A percentile compares a stretch with the other conserved stretches of the same genome.
Conservation (phyloP, 768 basidiomycete species). For the Piloderma croceum region DNA sequence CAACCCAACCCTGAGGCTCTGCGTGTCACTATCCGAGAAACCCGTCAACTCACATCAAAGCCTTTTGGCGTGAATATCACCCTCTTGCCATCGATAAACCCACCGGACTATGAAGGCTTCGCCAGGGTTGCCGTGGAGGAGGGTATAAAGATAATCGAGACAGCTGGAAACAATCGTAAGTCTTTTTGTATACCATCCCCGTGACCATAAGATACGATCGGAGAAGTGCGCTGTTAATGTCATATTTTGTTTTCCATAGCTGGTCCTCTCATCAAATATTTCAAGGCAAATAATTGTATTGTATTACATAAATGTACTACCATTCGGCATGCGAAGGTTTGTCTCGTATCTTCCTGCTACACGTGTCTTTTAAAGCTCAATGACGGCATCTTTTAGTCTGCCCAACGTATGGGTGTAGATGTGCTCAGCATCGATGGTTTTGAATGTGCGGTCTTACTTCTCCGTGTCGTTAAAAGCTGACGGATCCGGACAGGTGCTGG, state of each 20-base stretch:
- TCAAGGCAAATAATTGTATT: conserved; percentile 72
- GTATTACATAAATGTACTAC: conserved; percentile 91
- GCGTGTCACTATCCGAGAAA: conserved; percentile 74
- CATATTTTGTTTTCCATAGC: conserved; percentile 53
- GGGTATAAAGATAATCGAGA: conserved; percentile 86
- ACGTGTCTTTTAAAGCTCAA: neutral
- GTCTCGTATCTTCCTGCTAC: conserved; percentile 5
- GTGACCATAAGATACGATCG: neutral
- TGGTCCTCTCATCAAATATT: conserved; percentile 69
- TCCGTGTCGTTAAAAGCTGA: neutral
- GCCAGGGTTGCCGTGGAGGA: conserved; percentile 80
- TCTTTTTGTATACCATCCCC: conserved; percentile 1
- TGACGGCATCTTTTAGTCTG: conserved; percentile 32
- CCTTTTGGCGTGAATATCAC: conserved; percentile 86
- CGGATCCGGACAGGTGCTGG: conserved; percentile 64
- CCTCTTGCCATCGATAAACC: conserved; percentile 81
- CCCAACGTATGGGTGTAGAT: conserved; percentile 79
- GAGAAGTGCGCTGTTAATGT: no score
- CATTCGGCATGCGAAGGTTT: conserved; percentile 77
- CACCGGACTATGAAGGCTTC: conserved; percentile 86
- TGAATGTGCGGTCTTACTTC: no score
- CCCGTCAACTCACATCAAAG: conserved; percentile 59
- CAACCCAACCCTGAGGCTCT: conserved; percentile 83
- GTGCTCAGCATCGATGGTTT: conserved; percentile 86
- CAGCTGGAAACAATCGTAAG: conserved; percentile 87